phyloP scores from a whole-genome alignment of 2,329 filamentous ascomycete species.

The Aspergillus sp. region DNA sequence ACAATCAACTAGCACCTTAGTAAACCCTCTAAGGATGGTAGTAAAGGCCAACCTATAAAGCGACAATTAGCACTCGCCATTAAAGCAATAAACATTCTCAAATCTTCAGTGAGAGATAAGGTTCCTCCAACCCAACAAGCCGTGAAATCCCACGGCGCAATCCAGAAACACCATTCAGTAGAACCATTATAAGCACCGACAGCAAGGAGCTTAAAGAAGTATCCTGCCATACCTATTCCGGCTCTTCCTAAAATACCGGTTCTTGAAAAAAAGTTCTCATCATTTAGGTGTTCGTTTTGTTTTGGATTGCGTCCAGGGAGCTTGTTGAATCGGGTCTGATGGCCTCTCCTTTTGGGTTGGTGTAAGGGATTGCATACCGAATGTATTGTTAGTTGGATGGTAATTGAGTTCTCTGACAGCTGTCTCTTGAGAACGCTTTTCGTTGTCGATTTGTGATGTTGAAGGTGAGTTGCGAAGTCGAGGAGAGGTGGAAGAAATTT shows the following conservation, averaged over 20 bases:
- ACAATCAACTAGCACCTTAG: neutral
- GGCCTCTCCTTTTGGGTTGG: neutral
- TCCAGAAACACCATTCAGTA: slow-evolving; percentile 36
- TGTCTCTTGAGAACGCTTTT: neutral
- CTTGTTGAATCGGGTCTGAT: neutral
- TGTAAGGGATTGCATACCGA: neutral
- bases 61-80: neutral
- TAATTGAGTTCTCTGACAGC: no score
- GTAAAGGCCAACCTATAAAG: neutral
- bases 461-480: neutral
- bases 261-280: slow-evolving; percentile 43
- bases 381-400: neutral
- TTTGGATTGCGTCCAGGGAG: slow-evolving; percentile 7
- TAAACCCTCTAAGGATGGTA: neutral
- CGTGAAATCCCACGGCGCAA: neutral
- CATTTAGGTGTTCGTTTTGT: slow-evolving; percentile 30
- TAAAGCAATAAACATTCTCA: neutral
- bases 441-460: neutral
- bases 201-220: slow-evolving; percentile 29
- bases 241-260: slow-evolving; percentile 50
- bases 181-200: slow-evolving; percentile 52
- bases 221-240: slow-evolving; percentile 48
- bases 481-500: neutral
- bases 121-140: neutral
- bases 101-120: neutral